Conservation (phyloP, 176 grass and related monocot genomes). For the Eleusine indica region DNA sequence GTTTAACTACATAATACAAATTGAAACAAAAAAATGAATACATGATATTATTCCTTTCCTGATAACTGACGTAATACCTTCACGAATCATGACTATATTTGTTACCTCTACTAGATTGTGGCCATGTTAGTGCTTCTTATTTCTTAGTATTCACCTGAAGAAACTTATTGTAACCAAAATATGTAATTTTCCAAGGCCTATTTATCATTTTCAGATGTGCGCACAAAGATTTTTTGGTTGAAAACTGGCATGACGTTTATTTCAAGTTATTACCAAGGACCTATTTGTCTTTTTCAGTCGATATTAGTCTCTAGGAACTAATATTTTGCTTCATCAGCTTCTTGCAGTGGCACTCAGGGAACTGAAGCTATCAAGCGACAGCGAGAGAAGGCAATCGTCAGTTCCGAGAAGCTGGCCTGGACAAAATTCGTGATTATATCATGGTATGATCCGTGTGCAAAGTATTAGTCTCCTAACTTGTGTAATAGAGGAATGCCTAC, state of each 20-base stretch:
- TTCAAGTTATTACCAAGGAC: not conserved
- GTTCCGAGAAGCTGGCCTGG: not conserved
- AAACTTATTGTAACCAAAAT: not conserved
- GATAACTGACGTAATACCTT: not conserved
- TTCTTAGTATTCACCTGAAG: not conserved
- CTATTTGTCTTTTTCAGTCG: not conserved
- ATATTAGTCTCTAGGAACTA: not conserved
- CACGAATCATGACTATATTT: not conserved
- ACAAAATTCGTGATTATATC: not conserved
- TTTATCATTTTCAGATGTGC: no score
- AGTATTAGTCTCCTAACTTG: not conserved
- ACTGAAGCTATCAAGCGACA: conserved; percentile 33
- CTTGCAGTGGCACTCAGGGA: conserved; percentile 49
- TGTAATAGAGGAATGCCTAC: not conserved
- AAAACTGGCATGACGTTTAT: not conserved
- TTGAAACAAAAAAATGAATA: not conserved
- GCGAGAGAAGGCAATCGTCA: conserved; percentile 8
- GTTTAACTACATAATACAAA: not conserved
- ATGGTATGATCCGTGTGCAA: not conserved
- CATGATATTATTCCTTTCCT: not conserved
- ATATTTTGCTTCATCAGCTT: conserved; percentile 22
- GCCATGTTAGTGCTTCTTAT: not conserved
- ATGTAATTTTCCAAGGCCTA: no score
- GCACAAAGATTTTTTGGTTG: not conserved
- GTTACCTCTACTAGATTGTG: not conserved